Evolutionary conservation across 495 filamentous ascomycete genomes (phyloP), one percentile per base, ranked within the genome.

Genomic region (Penicillium lividum): DNA sequence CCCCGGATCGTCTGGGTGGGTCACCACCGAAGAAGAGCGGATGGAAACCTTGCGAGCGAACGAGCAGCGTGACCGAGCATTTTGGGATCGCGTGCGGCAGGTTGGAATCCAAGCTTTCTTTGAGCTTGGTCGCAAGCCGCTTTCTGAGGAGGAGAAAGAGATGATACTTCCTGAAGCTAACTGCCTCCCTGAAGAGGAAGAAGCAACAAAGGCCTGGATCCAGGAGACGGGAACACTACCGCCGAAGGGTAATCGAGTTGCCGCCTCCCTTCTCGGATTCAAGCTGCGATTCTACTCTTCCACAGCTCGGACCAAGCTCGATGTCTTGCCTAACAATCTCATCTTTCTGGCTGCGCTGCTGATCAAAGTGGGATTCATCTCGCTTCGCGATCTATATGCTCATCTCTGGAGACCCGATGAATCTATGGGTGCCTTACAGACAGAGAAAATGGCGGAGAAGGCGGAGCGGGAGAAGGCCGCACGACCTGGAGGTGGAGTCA

Each of bases 311-410:
- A 79, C 84, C 43, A 74, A 82, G 13, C 80, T 82, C 6, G 92
- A 95, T 61, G 74, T 81, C 10, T 77, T 97, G 5, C 93, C 95
- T 0, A 86, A 92, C 45, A 98, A 98, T 64, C 81, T 99, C 11
- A 89, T 97, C 47, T 93, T 92, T 58, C 84, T 98, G 7, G 86
- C 91, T 2, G 91, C 95, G 0, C 77, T 98, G 28, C 83, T 99
- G 40, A 97, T 99, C 73, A 98, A 98, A 72, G 88, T 96, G 49
- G 95, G 95, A 25, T 98, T 99, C 70, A 92, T 99, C 57, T 96
- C 93, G n/a, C 78, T 99, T 3, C 83, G 85, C 40, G 94, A 98
- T 65, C 77, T 99, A 22, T 97, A 97, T 70, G 87, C 93, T 36
- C 95, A 98, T 66, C 86, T 98, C 5, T 93, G 91, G 82, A 90